Evolutionary conservation across 164 flowering plant genomes (phyloP).

Genomic region (Akebia trifoliata): DNA sequence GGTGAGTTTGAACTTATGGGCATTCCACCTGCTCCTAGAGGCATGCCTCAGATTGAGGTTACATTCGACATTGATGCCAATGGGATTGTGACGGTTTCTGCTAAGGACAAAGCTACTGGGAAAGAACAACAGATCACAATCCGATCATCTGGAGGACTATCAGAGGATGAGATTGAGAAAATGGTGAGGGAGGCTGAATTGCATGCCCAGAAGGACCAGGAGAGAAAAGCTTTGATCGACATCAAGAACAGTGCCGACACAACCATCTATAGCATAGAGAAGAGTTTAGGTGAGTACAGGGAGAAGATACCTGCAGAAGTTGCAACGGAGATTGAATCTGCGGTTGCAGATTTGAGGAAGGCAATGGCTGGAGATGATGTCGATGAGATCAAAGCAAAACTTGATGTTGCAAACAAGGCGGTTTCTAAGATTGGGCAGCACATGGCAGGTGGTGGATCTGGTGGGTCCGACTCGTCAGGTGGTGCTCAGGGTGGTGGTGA

Average conservation of each 20-base stretch:
- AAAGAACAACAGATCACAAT: conserved; percentile 56
- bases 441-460: conserved; percentile 30
- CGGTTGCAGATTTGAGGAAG: conserved; percentile 35
- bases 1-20: conserved; percentile 56
- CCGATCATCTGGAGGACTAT: conserved; percentile 49
- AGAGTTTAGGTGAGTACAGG: conserved; percentile 46
- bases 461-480: conserved; percentile 22
- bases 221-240: conserved; percentile 42
- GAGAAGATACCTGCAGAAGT: conserved; percentile 46
- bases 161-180: conserved; percentile 49
- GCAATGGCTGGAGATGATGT: conserved; percentile 33
- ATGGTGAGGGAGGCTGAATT: conserved; percentile 54
- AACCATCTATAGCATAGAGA: conserved; percentile 47
- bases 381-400: conserved; percentile 45
- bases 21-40: conserved; percentile 56
- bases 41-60: conserved; percentile 55
- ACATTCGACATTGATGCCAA: conserved; percentile 59
- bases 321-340: conserved; percentile 37
- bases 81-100: conserved; percentile 52
- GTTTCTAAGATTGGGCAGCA: conserved; percentile 52
- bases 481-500: conserved; percentile 39
- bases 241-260: conserved; percentile 45
- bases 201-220: conserved; percentile 47
- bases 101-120: conserved; percentile 46
- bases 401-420: conserved; percentile 50